Conservation (phyloP, 2,329 filamentous ascomycete genomes). For the Colletotrichum gloeosporioides region DNA sequence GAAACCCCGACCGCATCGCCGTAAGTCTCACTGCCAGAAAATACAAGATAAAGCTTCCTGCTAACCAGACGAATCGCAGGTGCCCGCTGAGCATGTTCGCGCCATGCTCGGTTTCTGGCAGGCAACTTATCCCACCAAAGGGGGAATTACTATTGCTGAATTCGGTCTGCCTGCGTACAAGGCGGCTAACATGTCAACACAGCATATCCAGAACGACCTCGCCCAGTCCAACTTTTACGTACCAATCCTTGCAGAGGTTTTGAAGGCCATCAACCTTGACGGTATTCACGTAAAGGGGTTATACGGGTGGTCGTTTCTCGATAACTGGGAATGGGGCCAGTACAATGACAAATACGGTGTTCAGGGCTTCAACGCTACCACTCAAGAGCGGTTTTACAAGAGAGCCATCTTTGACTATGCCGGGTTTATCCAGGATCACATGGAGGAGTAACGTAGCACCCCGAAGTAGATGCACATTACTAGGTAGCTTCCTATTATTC, state of each 20-base stretch:
- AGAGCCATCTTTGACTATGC: constrained; percentile 64
- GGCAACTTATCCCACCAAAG: constrained; percentile 52
- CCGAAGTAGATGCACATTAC: fast-evolving
- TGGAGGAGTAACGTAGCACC: background rate
- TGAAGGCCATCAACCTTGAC: constrained; percentile 62
- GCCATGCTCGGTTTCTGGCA: constrained; percentile 61
- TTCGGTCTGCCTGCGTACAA: constrained; percentile 62
- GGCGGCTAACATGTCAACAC: constrained; percentile 46
- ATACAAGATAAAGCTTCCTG: background rate
- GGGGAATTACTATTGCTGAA: constrained; percentile 54
- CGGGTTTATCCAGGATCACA: constrained; percentile 41
- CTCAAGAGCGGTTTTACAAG: constrained; percentile 56
- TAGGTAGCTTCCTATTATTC: background rate
- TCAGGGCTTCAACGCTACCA: constrained; percentile 60
- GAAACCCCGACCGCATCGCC: constrained; percentile 53
- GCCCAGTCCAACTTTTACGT: constrained; percentile 60
- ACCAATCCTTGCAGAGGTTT: constrained; percentile 53
- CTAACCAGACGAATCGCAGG: background rate
- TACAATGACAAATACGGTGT: constrained; percentile 53
- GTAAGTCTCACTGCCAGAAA: background rate
- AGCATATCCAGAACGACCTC: constrained; percentile 47
- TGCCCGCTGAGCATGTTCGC: constrained; percentile 58
- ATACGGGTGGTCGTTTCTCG: constrained; percentile 57
- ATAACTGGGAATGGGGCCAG: constrained; percentile 52
- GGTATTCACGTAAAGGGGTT: constrained; percentile 59